Evolutionary conservation across 768 basidiomycete species (phyloP), one percentile per base, ranked within the genome.

Genomic region (Rhizopogon vinicolor): DNA sequence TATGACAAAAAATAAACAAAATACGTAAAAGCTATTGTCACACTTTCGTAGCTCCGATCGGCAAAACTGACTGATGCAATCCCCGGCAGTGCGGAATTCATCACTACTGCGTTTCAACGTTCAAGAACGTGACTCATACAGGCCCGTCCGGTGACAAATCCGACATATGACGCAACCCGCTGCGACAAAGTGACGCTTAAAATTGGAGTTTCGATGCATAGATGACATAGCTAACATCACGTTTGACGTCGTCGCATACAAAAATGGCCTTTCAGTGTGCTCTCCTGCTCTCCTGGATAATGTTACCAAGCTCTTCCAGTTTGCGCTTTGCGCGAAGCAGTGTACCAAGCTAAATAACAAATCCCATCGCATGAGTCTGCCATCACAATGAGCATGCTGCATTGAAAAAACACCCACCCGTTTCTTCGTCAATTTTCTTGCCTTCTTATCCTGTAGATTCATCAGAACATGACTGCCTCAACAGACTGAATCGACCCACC

Each of bases 391-490:
- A 42, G 22, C 12, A 41, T 0, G 0, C 14, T 18, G 8, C 4
- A 50, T 28, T 22, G 46, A 5, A 37, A 55, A 37, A 19, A 55
- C n/a, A 84, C 87, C 64, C 68, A 97, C 96, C 82, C 94, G 87
- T 82, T 96, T 98, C 87, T 99, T 99, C 65, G 94, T 95, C 81
- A 98, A 80, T 80, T 98, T 98, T 74, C 93, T 84, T 57, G 96
- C 96, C 78, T 96, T 98, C 86, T 99, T 99, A 75, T 99, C 96
- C 93, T 93, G 67, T 44, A 55, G 46, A 49, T 43, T 13, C 18
- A 54, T 51, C 10, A 51, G 19, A 59, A 31, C 29, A 56, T 22
- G 3, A n/a, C 1, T 53, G n/a, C 8, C 16, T 8, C 5, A 16
- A 25, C 5, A 28, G 55, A 52, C 54, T n/a, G 19, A 29, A 25